Percentiles rank a stretch among this genome's conserved stretches.
Conservation (phyloP, 306 rosid species). For the Corylus heterophylla region DNA sequence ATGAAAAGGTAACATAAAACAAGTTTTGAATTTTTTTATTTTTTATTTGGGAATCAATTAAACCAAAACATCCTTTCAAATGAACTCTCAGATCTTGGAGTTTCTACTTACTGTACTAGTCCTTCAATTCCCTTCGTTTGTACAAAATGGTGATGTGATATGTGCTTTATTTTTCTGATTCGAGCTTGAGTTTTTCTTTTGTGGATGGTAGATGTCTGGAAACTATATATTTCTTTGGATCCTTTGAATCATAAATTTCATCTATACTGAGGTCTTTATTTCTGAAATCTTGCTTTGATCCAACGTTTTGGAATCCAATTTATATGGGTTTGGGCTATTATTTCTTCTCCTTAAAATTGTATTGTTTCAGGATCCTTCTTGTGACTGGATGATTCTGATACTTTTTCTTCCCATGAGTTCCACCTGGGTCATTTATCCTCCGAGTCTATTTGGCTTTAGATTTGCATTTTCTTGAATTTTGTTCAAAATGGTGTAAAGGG, state of each 20-base stretch:
- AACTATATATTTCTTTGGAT: conserved; percentile 9
- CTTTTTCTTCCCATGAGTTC: background rate
- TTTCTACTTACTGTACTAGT: background rate
- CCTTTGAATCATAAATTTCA: background rate
- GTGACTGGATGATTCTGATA: background rate
- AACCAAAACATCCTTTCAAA: background rate
- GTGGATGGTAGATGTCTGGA: conserved; percentile 4
- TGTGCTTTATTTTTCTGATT: background rate
- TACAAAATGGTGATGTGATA: background rate
- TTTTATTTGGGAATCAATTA: background rate
- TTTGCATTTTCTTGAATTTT: background rate
- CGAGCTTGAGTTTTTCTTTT: background rate
- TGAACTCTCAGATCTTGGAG: conserved; percentile 1
- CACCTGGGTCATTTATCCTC: background rate
- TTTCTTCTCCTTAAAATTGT: background rate
- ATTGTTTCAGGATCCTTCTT: background rate
- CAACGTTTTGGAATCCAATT: background rate
- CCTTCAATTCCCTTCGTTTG: conserved; percentile 8
- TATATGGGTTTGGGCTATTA: background rate
- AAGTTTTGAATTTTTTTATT: background rate
- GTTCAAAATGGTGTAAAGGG: background rate
- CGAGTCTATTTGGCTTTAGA: background rate
- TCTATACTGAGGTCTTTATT: background rate
- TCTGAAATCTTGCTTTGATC: background rate
- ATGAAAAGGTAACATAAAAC: background rate